Base-by-base conservation (phyloP, 257 asterid species). In the Solanum okadae region DNA sequence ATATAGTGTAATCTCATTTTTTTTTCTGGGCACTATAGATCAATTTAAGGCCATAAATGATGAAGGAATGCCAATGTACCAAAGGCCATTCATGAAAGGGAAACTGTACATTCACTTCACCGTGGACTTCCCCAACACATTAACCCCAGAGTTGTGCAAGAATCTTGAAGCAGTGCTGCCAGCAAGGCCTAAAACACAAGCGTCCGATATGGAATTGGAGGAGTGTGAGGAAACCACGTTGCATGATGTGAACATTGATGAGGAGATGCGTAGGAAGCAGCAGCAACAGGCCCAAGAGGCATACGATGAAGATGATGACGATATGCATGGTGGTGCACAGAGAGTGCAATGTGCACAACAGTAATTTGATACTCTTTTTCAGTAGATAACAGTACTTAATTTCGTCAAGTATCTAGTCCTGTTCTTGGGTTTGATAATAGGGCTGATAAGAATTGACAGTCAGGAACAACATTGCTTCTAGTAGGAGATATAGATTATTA, bases 71-170 rank as follows among this genome's bases (percentile, higher is more conserved):
- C 88, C 88, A 9, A 63, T 87, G 90, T 88, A 89, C 75, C 88
- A 81, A 73, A 89, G 86, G 90, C 89, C 91, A 61, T 89, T 89
- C 86, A 89, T 89, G 91, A 89, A 87, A 72, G 91, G 91, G 8
- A 89, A 89, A 49, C 78, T 89, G 42, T 89, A 89, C 88, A 89
- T 89, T 56, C 90, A 87, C 82, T 89, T 89, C 75, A 83, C 86
- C 0, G 91, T 89, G 14, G 91, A 89, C 71, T 89, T 89, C 88
- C 91, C 91, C 2, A 72, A 75, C 33, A 52, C 84, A 9, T 34
- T 89, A 13, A 70, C 85, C 29, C 90, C 91, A 1, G 91, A 89
- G 63, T 18, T 82, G 87, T 77, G 61, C 88, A 89, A 89, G 86
- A 78, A 68, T n/a, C 87, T 89, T 49, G 91, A 89, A 85, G 90